Conservation (phyloP, 768 basidiomycete genomes). For the Auriscalpium orientale region DNA sequence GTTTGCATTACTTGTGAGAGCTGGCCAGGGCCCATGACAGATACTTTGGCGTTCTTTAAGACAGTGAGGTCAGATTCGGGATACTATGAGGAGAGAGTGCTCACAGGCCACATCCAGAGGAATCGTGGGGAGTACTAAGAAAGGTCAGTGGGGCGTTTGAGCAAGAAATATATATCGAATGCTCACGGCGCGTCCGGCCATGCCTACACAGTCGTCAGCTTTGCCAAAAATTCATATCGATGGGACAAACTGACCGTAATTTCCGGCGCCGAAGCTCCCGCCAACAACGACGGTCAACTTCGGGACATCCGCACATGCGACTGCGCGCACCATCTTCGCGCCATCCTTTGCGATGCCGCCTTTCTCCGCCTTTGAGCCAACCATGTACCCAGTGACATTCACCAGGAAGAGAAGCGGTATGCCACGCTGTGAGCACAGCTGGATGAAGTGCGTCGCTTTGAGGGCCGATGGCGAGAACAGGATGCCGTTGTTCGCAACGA, state of each 20-base stretch:
- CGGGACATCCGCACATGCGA: constrained; percentile 89
- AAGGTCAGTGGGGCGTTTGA: neutral
- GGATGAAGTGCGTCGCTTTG: constrained; percentile 93
- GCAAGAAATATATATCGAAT: constrained; percentile 1
- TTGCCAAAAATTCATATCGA: neutral
- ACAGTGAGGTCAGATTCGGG: neutral
- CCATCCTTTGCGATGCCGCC: constrained; percentile 95
- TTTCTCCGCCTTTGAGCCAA: constrained; percentile 89
- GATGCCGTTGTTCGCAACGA: constrained; percentile 92
- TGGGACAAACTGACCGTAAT: constrained; percentile 58
- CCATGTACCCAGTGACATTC: constrained; percentile 98
- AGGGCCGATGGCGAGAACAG: constrained; percentile 89
- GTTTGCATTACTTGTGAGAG: constrained; percentile 89
- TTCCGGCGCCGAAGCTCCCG: constrained; percentile 91
- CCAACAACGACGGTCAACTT: constrained; percentile 92
- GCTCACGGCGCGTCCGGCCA: constrained; percentile 88
- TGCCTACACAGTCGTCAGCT: constrained; percentile 41
- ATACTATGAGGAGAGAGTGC: constrained; percentile 20
- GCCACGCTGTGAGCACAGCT: constrained; percentile 84
- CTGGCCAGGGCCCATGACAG: constrained; percentile 93
- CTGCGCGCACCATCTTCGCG: constrained; percentile 95
- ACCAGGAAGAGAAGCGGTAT: constrained; percentile 91
- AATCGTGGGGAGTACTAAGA: constrained; percentile 85
- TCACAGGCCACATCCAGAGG: constrained; percentile 96
- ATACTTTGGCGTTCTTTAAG: constrained; percentile 77